Evolutionary conservation across 129 eudicot genomes (phyloP).

Genomic region (Gnaphalium uliginosum): DNA sequence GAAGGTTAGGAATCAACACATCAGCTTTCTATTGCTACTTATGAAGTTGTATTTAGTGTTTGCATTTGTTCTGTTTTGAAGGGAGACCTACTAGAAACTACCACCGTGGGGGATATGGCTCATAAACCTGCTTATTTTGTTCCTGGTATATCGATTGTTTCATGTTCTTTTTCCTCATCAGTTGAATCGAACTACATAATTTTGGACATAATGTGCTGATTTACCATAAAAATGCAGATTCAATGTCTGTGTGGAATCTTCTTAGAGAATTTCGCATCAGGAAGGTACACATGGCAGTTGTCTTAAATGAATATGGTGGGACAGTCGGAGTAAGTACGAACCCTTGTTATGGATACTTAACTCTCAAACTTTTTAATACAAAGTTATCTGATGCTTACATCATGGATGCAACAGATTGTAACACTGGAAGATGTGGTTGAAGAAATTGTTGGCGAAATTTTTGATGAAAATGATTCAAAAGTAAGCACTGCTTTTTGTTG

Average conservation of each 20-base stretch:
- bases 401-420: slow-evolving; percentile 67
- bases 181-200: slow-evolving; percentile 2
- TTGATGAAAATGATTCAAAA: slow-evolving; percentile 96
- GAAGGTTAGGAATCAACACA: slow-evolving; percentile 50
- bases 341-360: neutral
- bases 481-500: slow-evolving; percentile 39
- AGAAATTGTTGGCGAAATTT: slow-evolving; percentile 98
- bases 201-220: neutral
- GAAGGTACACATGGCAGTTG: slow-evolving; percentile 99
- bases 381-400: slow-evolving; percentile 10
- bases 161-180: neutral
- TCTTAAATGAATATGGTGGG: slow-evolving; percentile 97
- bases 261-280: slow-evolving; percentile 98
- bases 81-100: slow-evolving; percentile 92
- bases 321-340: slow-evolving; percentile 81
- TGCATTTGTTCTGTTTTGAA: slow-evolving; percentile 59
- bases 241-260: slow-evolving; percentile 99
- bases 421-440: slow-evolving; percentile 97
- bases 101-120: slow-evolving; percentile 84
- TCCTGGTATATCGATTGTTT: slow-evolving; percentile 57
- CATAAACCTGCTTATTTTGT: slow-evolving; percentile 97
- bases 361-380: neutral
- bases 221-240: slow-evolving; percentile 53
- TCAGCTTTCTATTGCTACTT: neutral
- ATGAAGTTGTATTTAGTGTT: slow-evolving; percentile 33